Evolutionary conservation across 495 filamentous ascomycete species (phyloP).

Genomic region (Aspergillus sclerotiicarbonarius): DNA sequence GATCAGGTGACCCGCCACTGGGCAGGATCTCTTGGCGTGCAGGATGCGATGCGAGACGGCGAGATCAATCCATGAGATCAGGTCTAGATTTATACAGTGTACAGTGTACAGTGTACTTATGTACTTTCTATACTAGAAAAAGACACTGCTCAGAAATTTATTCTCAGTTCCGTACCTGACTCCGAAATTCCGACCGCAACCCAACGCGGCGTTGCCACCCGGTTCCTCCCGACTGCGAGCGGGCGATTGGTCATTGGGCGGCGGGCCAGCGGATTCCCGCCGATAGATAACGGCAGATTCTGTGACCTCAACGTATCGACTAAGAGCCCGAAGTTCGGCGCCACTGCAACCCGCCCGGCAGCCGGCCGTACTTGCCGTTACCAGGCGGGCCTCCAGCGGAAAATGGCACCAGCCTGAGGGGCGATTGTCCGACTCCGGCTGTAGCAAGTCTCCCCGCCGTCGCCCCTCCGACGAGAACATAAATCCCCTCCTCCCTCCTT

Average conservation of each 20-base stretch:
- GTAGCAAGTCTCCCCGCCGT: neutral
- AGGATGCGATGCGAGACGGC: neutral
- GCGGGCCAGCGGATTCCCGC: constrained; percentile 24
- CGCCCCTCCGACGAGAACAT: constrained; percentile 10
- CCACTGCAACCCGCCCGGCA: constrained; percentile 16
- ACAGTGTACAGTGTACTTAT: neutral
- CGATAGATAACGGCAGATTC: constrained; percentile 35
- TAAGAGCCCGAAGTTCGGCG: constrained; percentile 45
- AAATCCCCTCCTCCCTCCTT: constrained; percentile 17
- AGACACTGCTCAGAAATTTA: neutral
- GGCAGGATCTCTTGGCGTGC: neutral
- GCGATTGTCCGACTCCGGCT: constrained; percentile 8
- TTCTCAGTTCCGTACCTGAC: neutral
- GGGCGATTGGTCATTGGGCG: neutral
- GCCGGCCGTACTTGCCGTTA: constrained; percentile 3
- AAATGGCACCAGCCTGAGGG: neutral
- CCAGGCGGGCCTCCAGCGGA: neutral
- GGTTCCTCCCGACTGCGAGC: neutral
- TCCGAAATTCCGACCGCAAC: neutral
- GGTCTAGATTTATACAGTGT: too few relatives aligned
- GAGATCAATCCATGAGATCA: neutral
- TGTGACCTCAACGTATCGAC: constrained; percentile 45
- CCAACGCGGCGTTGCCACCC: neutral
- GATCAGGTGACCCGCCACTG: neutral
- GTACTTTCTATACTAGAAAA: neutral